phyloP scores from a whole-genome alignment of 2,329 filamentous ascomycete species.

The Aureobasidium sp. region DNA sequence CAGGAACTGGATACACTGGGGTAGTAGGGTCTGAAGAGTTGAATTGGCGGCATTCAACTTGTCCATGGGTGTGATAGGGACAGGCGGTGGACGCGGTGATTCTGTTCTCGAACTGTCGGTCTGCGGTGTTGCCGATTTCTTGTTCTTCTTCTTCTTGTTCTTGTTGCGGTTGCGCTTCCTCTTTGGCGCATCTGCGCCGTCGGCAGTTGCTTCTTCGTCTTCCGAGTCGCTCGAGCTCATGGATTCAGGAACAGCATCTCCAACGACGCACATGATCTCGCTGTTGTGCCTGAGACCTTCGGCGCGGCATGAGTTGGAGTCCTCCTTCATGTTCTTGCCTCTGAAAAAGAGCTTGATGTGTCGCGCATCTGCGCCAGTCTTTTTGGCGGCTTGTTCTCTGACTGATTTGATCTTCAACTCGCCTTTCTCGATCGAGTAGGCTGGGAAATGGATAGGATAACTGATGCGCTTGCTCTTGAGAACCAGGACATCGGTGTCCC shows the following conservation, averaged over 20 bases:
- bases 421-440: conserved; percentile 67
- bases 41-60: conserved; percentile 60
- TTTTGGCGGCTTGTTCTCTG: conserved; percentile 57
- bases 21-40: conserved; percentile 60
- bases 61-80: conserved; percentile 44
- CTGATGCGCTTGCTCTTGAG: conserved; percentile 61
- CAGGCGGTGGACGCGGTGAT: conserved; percentile 33
- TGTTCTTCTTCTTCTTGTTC: conserved; percentile 41
- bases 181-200: conserved; percentile 31
- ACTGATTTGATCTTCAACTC: conserved; percentile 61
- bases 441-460: conserved; percentile 66
- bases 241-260: conserved; percentile 42
- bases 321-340: conserved; percentile 62
- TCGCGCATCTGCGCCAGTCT: conserved; percentile 53
- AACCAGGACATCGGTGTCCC: conserved; percentile 63
- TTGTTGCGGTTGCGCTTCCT: conserved; percentile 34
- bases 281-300: conserved; percentile 54
- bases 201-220: conserved; percentile 28
- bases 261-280: conserved; percentile 54
- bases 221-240: conserved; percentile 36
- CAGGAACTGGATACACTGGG: conserved; percentile 56
- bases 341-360: conserved; percentile 66
- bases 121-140: conserved; percentile 30
- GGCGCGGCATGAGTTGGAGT: conserved; percentile 48
- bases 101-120: conserved; percentile 28